Evolutionary conservation across 2,329 filamentous ascomycete genomes (phyloP).

Genomic region (Ascocoryne sarcoides): DNA sequence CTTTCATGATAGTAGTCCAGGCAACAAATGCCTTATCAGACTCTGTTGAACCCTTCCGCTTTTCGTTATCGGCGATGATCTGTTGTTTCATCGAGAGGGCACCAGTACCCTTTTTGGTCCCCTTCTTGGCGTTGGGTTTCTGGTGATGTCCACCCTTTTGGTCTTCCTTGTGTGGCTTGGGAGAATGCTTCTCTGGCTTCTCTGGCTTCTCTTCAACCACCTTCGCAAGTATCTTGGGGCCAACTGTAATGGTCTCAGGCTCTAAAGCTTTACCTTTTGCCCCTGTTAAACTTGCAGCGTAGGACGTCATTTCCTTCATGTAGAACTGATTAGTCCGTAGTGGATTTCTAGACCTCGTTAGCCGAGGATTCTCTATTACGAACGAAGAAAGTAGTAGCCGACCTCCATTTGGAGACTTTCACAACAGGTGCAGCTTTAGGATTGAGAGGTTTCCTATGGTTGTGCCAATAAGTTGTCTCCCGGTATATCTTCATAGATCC

Average conservation of each 20-base stretch:
- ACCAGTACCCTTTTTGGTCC: conserved; percentile 33
- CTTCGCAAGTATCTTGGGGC: conserved; percentile 24
- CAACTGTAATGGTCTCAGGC: conserved; percentile 53
- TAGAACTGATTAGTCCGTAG: conserved; percentile 44
- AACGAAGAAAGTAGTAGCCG: conserved; percentile 7
- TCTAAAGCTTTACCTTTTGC: conserved; percentile 52
- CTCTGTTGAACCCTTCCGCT: conserved; percentile 24
- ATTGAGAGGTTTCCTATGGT: conserved; percentile 43
- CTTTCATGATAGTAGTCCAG: conserved; percentile 26
- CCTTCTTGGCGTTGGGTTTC: conserved; percentile 19
- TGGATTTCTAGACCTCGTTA: conserved; percentile 20
- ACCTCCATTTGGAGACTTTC: conserved; percentile 32
- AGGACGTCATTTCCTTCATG: conserved; percentile 59
- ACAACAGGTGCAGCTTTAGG: conserved; percentile 33
- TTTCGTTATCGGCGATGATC: conserved; percentile 26
- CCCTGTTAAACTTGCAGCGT: conserved; percentile 62
- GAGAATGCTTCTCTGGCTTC: conserved; percentile 13
- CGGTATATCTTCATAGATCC: conserved; percentile 33
- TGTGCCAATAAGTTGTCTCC: conserved; percentile 54
- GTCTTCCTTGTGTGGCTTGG: conserved; percentile 21
- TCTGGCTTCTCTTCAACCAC: conserved; percentile 21
- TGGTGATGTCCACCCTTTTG: conserved; percentile 2
- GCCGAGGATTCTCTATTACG: not conserved
- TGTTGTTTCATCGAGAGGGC: conserved; percentile 30
- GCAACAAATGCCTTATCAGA: conserved; percentile 26